Evolutionary conservation across 768 basidiomycete species (phyloP), one percentile per base, ranked within the genome.

Genomic region (Hemileccinum impolitum): DNA sequence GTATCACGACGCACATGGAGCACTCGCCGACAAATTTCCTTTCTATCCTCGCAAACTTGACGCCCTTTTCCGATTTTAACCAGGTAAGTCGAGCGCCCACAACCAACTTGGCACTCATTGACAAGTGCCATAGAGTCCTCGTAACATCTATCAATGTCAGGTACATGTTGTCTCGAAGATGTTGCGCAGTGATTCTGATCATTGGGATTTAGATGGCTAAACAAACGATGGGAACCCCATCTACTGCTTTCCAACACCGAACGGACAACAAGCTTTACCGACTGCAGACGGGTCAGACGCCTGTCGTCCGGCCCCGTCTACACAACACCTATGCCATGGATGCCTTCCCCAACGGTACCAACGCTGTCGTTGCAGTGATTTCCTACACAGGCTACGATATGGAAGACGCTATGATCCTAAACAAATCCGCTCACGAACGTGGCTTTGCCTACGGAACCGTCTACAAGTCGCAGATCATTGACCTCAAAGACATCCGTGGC

Each of bases 331-430:
- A 98, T 70, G 95, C 90, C 39, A 96, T 99, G 89, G 96, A 99
- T 69, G 82, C 90, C 28, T 99, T 94, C 79, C 96, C 96, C 2
- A 98, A 94, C 60, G 96, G 96, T 14, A 97, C 89, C 39, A 99
- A 99, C 67, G 96, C 96, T 17, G 76, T 99, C 51, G 96, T 99
- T 42, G 96, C 96, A n/a, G 96, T 99, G 63, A 98, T 99, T 60
- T 99, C 96, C 1, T 99, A 99, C 65, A 99, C 96, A 4, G 96
- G 96, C 4, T 99, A 99, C 70, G 96, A 99, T 68, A 99, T 99
- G 96, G 96, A 99, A 72, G 96, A 99, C 60, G 96, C 96, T 57
- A 99, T 99, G 96, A 99, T 99, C 58, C 73, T 99, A 44, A 99
- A 99, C 70, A 99, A 99, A 71, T 98, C 94, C 1, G 87, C 93